Evolutionary conservation across 805 yeast species (phyloP).

Genomic region (Danielia reshetovae): DNA sequence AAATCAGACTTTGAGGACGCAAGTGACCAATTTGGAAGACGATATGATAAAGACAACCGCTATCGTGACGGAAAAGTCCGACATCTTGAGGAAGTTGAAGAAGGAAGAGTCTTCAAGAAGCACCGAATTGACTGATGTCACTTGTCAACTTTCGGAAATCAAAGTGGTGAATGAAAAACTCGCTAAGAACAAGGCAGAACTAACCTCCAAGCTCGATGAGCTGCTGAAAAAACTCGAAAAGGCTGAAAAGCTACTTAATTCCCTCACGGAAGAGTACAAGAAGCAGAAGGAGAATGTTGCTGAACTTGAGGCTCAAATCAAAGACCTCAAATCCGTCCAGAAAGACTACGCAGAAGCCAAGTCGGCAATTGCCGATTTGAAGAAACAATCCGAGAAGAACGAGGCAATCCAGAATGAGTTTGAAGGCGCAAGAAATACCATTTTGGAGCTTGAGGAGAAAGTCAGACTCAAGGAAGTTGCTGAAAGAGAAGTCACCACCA

Average conservation of each 20-base stretch:
- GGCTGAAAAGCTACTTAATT: neutral
- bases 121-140: slow-evolving; percentile 26
- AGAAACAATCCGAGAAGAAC: slow-evolving; percentile 42
- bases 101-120: slow-evolving; percentile 31
- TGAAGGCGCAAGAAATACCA: neutral
- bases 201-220: slow-evolving; percentile 14
- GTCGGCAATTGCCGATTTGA: slow-evolving; percentile 13
- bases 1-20: slow-evolving; percentile 38
- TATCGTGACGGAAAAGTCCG: slow-evolving; percentile 44
- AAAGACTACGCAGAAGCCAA: slow-evolving; percentile 9
- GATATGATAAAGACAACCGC: slow-evolving; percentile 26
- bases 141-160: slow-evolving; percentile 25
- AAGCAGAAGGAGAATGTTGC: neutral
- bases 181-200: slow-evolving; percentile 26
- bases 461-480: neutral
- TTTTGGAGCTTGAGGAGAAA: neutral
- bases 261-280: neutral
- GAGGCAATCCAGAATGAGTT: slow-evolving; percentile 27
- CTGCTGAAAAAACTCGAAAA: neutral
- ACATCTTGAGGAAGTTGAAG: slow-evolving; percentile 40
- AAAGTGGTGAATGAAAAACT: slow-evolving; percentile 29
- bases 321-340: slow-evolving; percentile 24
- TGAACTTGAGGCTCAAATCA: slow-evolving; percentile 18
- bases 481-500: slow-evolving; percentile 11
- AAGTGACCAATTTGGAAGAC: slow-evolving; percentile 29